These are phyloP conservation scores for Apiospora marii DNA, from an alignment of 2,329 filamentous ascomycete species.

Conservation along the genomic window DNA sequence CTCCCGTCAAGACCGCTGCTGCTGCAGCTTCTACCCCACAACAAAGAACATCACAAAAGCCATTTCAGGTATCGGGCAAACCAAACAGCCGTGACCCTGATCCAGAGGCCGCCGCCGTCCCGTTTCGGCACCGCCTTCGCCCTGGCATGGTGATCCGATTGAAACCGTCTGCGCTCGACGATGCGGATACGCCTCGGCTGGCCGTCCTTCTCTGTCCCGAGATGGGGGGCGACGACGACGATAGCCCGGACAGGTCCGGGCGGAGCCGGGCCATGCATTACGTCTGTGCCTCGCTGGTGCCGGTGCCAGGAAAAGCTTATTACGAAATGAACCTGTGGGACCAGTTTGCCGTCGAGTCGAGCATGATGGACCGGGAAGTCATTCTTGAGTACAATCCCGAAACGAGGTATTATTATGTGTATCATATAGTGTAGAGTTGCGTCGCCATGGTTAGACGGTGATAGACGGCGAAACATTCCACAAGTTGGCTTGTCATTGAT, in stretches of 20 bases:
- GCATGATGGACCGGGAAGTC: slow-evolving; percentile 50
- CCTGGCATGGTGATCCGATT: slow-evolving; percentile 52
- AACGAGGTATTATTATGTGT: slow-evolving; percentile 52
- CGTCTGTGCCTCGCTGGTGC: slow-evolving; percentile 47
- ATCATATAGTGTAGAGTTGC: background rate
- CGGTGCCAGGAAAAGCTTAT: slow-evolving; percentile 44
- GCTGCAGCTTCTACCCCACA: slow-evolving; percentile 35
- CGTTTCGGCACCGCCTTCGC: slow-evolving; percentile 50
- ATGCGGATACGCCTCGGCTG: slow-evolving; percentile 30
- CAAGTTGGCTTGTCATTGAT: too few relatives aligned
- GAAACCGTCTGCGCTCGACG: slow-evolving; percentile 28
- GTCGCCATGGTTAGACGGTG: background rate
- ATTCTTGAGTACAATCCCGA: slow-evolving; percentile 52
- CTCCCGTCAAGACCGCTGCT: background rate
- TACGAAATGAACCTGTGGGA: slow-evolving; percentile 51
- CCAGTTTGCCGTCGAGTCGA: slow-evolving; percentile 44
- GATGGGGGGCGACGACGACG: slow-evolving; percentile 28
- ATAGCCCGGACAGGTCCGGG: slow-evolving; percentile 30
- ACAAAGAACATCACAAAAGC: background rate
- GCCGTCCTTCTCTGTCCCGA: slow-evolving; percentile 44
- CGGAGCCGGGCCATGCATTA: slow-evolving; percentile 36
- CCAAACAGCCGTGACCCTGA: slow-evolving; percentile 42
- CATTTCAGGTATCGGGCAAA: background rate
- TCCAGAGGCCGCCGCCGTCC: slow-evolving; percentile 33
- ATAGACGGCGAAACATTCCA: background rate